These are phyloP conservation scores for Russula olivacea DNA, from an alignment of 768 basidiomycete species.

Conservation along the genomic window DNA sequence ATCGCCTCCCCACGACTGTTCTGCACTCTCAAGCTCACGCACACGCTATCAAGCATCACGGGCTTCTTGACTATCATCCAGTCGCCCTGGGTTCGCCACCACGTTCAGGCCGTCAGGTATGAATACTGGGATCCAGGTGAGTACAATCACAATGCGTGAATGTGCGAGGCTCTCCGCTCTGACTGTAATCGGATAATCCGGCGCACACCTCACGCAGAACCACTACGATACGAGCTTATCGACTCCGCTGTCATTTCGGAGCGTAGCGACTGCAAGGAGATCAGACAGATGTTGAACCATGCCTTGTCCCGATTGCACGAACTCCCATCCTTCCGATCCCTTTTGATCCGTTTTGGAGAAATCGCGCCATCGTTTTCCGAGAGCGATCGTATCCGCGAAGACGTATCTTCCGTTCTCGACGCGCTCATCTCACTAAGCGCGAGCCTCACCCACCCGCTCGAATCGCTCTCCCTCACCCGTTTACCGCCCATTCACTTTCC, in stretches of 20 bases:
- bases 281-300: background rate
- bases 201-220: background rate
- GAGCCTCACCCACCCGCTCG: background rate
- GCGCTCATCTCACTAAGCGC: conserved; percentile 1
- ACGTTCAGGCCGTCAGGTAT: conserved; percentile 8
- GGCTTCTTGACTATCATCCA: conserved; percentile 6
- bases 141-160: background rate
- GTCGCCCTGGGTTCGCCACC: conserved; percentile 9
- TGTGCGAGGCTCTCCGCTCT: no score
- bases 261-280: background rate
- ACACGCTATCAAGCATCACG: conserved; percentile 9
- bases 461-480: conserved; percentile 10
- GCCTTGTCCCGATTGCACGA: conserved; percentile 11
- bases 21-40: conserved; percentile 10
- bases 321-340: conserved; percentile 9
- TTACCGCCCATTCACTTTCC: conserved; percentile 9
- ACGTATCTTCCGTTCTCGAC: conserved; percentile 8
- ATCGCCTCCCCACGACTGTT: conserved; percentile 10
- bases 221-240: conserved; percentile 3
- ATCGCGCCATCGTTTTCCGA: background rate
- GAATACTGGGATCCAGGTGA: conserved; percentile 21
- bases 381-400: conserved; percentile 2
- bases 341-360: conserved; percentile 17
- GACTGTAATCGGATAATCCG: no score
- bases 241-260: background rate